These are phyloP conservation scores for Jacaranda mimosifolia DNA, from an alignment of 257 asterid species.

Conservation along the genomic window DNA sequence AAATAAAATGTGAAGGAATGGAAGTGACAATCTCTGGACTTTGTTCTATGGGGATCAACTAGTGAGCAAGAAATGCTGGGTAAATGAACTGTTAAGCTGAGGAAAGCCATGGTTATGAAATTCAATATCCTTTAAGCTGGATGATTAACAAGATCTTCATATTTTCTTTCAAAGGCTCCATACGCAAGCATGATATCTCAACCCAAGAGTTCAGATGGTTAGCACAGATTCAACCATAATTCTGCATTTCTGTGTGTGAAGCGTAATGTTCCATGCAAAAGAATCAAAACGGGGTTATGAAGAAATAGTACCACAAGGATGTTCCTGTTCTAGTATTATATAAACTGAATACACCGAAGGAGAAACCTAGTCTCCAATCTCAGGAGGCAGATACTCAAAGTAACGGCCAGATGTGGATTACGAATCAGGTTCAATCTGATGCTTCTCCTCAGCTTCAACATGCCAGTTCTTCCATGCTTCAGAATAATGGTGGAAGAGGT, in stretches of 20 bases:
- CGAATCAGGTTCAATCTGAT: conserved; percentile 40
- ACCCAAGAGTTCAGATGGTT: background rate
- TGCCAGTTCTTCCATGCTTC: conserved; percentile 70
- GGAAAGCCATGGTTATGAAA: too few species aligned
- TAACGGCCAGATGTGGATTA: conserved; percentile 15
- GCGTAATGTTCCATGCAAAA: background rate
- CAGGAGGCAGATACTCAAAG: background rate
- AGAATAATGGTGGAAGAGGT: conserved; percentile 64
- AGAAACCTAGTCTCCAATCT: conserved; percentile 2
- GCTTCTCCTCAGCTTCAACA: conserved; percentile 55
- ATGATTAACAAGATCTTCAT: too few species aligned
- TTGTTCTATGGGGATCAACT: too few species aligned
- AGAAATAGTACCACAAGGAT: background rate
- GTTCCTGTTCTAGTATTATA: conserved; percentile 1
- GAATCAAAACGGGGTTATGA: background rate
- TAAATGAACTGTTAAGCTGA: too few species aligned
- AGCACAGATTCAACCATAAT: background rate
- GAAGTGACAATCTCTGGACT: too few species aligned
- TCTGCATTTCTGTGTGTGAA: background rate
- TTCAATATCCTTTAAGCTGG: too few species aligned
- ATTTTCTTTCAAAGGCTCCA: too few species aligned
- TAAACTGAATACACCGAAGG: conserved; percentile 7
- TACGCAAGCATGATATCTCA: background rate
- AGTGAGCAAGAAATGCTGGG: too few species aligned
- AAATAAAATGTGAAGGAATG: too few species aligned